phyloP scores from a whole-genome alignment of 2,329 filamentous ascomycete species.

The Ophiocordyceps camponoti-floridani region DNA sequence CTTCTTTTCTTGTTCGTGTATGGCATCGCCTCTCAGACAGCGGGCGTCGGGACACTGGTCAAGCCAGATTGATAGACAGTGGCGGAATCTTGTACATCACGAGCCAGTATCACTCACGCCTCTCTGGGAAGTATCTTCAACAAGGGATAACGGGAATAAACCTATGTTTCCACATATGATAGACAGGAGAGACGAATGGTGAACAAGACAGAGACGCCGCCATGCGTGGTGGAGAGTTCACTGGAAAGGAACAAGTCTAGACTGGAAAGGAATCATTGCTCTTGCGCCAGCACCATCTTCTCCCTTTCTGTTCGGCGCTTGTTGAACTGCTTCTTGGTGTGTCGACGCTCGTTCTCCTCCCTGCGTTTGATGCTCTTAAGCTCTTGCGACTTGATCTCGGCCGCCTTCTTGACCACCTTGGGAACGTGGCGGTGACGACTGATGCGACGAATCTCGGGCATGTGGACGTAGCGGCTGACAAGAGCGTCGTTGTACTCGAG shows the following conservation, averaged over 20 bases:
- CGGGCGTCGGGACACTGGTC: too few relatives aligned
- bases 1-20: too few relatives aligned
- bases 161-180: too few relatives aligned
- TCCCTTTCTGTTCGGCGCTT: conserved; percentile 65
- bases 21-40: too few relatives aligned
- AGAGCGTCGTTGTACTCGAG: conserved; percentile 84
- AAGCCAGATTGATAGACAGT: too few relatives aligned
- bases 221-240: background rate
- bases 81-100: too few relatives aligned
- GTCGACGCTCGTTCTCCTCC: conserved; percentile 87
- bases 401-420: conserved; percentile 87
- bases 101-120: too few relatives aligned
- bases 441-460: conserved; percentile 90
- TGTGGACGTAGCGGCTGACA: conserved; percentile 71
- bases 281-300: conserved; percentile 67
- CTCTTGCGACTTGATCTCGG: conserved; percentile 85
- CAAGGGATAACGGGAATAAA: too few relatives aligned
- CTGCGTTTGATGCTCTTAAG: conserved; percentile 71
- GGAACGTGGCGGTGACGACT: conserved; percentile 81
- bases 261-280: conserved; percentile 30
- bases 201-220: too few relatives aligned
- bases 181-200: too few relatives aligned
- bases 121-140: too few relatives aligned
- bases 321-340: conserved; percentile 67
- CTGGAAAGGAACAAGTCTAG: background rate